Percentiles rank a stretch among this genome's conserved stretches.
Evolutionary conservation across 805 yeast species (phyloP).

Genomic region (Kuraishia piskuri): DNA sequence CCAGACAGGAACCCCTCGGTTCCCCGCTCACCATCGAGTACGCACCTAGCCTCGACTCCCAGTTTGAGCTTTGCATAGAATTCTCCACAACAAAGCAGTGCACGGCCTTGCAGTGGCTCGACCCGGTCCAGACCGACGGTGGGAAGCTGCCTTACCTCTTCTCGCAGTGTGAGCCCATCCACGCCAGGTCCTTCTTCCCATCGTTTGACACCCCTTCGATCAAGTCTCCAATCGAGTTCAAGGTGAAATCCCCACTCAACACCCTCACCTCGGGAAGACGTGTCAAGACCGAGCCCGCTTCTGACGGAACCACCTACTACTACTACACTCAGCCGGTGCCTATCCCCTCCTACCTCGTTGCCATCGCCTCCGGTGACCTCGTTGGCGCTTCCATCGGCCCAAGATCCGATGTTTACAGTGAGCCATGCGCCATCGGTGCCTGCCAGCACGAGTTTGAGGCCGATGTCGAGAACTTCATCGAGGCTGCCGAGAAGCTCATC

Average conservation of each 20-base stretch:
- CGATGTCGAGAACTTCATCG: slow-evolving; percentile 74
- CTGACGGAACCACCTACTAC: slow-evolving; percentile 24
- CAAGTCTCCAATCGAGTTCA: slow-evolving; percentile 55
- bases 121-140: slow-evolving; percentile 68
- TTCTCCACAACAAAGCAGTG: slow-evolving; percentile 67
- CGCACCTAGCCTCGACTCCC: slow-evolving; percentile 6
- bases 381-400: slow-evolving; percentile 69
- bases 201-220: slow-evolving; percentile 87
- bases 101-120: slow-evolving; percentile 82
- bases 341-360: slow-evolving; percentile 76
- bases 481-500: slow-evolving; percentile 67
- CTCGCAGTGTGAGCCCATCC: slow-evolving; percentile 89
- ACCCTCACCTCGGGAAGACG: slow-evolving; percentile 60
- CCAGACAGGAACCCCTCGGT: slow-evolving; percentile 49
- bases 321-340: slow-evolving; percentile 68
- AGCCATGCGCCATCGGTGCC: slow-evolving; percentile 56
- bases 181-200: slow-evolving; percentile 81
- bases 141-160: slow-evolving; percentile 63
- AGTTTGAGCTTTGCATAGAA: slow-evolving; percentile 28
- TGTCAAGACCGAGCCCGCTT: slow-evolving; percentile 22
- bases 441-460: slow-evolving; percentile 74
- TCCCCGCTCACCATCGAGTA: slow-evolving; percentile 36
- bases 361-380: slow-evolving; percentile 80
- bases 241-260: slow-evolving; percentile 56
- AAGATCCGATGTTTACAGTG: slow-evolving; percentile 74